Evolutionary conservation across 768 basidiomycete genomes (phyloP).

Genomic region (Daedaleopsis sinensis): DNA sequence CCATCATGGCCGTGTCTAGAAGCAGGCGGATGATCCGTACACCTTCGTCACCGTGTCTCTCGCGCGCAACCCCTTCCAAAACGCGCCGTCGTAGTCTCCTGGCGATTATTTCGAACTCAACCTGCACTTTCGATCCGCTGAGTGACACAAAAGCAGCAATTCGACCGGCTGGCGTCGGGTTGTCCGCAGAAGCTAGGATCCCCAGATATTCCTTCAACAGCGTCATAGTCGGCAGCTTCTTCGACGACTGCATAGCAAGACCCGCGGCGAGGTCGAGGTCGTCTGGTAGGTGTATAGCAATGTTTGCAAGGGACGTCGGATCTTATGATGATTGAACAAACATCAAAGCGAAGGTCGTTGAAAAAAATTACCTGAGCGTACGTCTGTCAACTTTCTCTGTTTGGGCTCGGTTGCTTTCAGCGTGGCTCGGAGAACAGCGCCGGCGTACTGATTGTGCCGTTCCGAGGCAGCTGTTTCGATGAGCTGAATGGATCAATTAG

Average conservation of each 20-base stretch:
- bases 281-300: constrained; percentile 66
- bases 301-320: constrained; percentile 64
- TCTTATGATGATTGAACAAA: constrained; percentile 41
- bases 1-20: constrained; percentile 85
- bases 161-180: constrained; percentile 73
- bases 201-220: constrained; percentile 82
- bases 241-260: constrained; percentile 56
- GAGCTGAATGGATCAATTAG: constrained; percentile 50
- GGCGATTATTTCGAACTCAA: constrained; percentile 78
- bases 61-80: constrained; percentile 77
- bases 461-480: constrained; percentile 76
- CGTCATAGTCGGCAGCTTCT: constrained; percentile 54
- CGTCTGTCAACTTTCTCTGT: constrained; percentile 62
- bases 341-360: neutral
- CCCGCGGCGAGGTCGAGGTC: constrained; percentile 64
- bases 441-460: constrained; percentile 78
- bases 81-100: constrained; percentile 68
- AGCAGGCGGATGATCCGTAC: constrained; percentile 82
- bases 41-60: constrained; percentile 82
- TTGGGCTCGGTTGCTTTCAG: constrained; percentile 70
- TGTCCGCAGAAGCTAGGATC: constrained; percentile 79
- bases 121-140: constrained; percentile 69
- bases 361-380: constrained; percentile 56
- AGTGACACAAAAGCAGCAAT: constrained; percentile 74
- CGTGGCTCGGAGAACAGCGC: constrained; percentile 68